phyloP scores from a whole-genome alignment of 1,284 basidiomycete species.

The Lignosus rhinocerotis region DNA sequence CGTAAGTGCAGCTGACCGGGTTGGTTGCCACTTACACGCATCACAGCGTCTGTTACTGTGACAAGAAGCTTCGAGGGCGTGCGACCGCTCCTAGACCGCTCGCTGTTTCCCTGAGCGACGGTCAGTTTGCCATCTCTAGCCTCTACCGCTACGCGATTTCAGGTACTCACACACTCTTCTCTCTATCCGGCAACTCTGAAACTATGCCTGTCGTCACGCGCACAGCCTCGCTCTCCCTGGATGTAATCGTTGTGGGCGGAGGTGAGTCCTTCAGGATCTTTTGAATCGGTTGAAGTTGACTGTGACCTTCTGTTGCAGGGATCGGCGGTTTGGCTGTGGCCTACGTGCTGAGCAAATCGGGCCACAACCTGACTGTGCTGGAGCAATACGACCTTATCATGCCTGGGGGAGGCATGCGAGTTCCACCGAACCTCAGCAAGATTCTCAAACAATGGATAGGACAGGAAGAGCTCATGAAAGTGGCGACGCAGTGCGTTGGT shows the following conservation, averaged over 20 bases:
- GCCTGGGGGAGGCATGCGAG: slow-evolving; percentile 43
- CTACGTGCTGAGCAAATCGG: slow-evolving; percentile 45
- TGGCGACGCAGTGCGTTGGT: slow-evolving; percentile 33
- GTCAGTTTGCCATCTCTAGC: not conserved
- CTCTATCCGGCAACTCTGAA: not conserved
- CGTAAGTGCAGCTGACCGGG: not conserved
- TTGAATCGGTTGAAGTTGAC: not conserved
- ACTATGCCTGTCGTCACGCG: slow-evolving; percentile 18
- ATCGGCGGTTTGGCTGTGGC: slow-evolving; percentile 51
- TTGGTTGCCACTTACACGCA: not conserved
- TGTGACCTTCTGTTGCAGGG: slow-evolving; percentile 18
- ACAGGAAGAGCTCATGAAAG: slow-evolving; percentile 37
- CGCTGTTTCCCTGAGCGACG: not conserved
- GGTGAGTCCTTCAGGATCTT: slow-evolving; percentile 15
- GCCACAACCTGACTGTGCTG: slow-evolving; percentile 52
- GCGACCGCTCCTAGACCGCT: not conserved
- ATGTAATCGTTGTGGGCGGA: slow-evolving; percentile 28
- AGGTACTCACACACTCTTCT: not conserved
- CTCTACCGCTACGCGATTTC: not conserved
- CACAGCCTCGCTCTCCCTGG: slow-evolving; percentile 18
- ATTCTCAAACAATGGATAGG: slow-evolving; percentile 55
- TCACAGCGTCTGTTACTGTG: not conserved
- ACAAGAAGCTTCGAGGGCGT: not conserved
- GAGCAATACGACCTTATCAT: slow-evolving; percentile 40
- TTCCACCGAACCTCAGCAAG: slow-evolving; percentile 54